These are phyloP conservation scores for Clitopilus passeckerianus DNA, from an alignment of 768 basidiomycete species.

Conservation along the genomic window DNA sequence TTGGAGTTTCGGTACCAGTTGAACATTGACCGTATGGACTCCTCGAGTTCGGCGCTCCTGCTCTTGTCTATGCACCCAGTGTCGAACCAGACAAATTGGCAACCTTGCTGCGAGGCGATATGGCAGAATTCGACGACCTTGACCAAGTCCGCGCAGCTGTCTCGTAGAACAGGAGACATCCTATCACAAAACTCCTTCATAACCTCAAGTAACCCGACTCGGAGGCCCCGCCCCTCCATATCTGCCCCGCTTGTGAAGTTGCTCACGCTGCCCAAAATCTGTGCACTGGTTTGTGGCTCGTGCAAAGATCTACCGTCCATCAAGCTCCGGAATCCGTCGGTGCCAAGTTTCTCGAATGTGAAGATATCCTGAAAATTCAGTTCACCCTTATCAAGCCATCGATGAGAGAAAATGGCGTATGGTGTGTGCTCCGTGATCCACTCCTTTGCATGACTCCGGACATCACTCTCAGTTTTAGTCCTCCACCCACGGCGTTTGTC, in stretches of 20 bases:
- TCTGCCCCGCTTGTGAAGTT: background rate
- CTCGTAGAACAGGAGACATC: background rate
- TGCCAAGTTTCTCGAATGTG: background rate
- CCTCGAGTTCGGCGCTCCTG: background rate
- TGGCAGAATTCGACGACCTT: background rate
- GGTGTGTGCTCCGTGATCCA: background rate
- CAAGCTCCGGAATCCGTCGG: background rate
- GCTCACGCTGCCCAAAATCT: background rate
- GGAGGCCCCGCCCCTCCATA: background rate
- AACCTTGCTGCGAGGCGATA: background rate
- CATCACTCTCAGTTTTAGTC: background rate
- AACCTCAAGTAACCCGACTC: background rate
- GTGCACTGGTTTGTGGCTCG: background rate
- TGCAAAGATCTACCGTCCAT: background rate
- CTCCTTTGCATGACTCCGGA: background rate
- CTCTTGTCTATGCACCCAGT: background rate
- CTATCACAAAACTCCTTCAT: background rate
- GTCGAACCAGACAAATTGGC: background rate
- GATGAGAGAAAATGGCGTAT: background rate
- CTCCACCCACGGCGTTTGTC: background rate
- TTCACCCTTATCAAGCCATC: background rate
- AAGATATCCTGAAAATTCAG: background rate
- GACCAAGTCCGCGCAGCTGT: background rate
- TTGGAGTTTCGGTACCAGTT: background rate
- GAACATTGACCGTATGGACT: background rate